These are phyloP conservation scores for Debaryomyces subglobosus DNA, from an alignment of 1,139 yeast species.

Conservation along the genomic window DNA sequence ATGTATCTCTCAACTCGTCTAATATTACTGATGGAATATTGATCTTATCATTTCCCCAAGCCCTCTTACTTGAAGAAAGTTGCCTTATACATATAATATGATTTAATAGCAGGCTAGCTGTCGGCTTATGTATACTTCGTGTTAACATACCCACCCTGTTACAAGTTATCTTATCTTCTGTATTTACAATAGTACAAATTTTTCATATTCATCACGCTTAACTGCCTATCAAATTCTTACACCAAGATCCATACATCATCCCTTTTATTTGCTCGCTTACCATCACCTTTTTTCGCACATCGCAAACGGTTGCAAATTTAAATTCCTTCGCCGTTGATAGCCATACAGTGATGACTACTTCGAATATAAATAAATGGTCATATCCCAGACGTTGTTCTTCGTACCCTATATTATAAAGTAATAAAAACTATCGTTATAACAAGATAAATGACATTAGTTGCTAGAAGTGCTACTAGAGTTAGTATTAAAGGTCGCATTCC, in stretches of 20 bases:
- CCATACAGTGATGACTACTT: not conserved
- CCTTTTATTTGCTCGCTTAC: constrained; percentile 15
- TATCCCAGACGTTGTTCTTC: not conserved
- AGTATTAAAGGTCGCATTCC: constrained; percentile 1
- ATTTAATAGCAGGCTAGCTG: not conserved
- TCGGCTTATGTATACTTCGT: constrained; percentile 3
- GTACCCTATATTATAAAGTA: not conserved
- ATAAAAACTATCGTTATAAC: not conserved
- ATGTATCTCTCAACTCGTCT: constrained; percentile 19
- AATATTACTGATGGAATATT: constrained; percentile 16
- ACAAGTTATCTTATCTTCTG: not conserved
- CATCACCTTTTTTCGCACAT: constrained; percentile 10
- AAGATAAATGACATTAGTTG: constrained; percentile 4
- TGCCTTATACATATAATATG: not conserved
- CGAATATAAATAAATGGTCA: constrained; percentile 4
- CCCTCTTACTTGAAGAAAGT: not conserved
- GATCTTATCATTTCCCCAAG: not conserved
- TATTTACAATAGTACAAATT: not conserved
- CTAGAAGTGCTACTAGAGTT: constrained; percentile 5
- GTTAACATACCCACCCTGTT: constrained; percentile 1
- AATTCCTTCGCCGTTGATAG: constrained; percentile 3
- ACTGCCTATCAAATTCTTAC: not conserved
- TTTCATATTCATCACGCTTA: constrained; percentile 3
- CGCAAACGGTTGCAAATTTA: constrained; percentile 13
- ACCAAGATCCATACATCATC: not conserved